Evolutionary conservation across 345 rosid species (phyloP), one percentile per base, ranked within the genome.

Genomic region (sweet orange (Citrus sinensis)): DNA sequence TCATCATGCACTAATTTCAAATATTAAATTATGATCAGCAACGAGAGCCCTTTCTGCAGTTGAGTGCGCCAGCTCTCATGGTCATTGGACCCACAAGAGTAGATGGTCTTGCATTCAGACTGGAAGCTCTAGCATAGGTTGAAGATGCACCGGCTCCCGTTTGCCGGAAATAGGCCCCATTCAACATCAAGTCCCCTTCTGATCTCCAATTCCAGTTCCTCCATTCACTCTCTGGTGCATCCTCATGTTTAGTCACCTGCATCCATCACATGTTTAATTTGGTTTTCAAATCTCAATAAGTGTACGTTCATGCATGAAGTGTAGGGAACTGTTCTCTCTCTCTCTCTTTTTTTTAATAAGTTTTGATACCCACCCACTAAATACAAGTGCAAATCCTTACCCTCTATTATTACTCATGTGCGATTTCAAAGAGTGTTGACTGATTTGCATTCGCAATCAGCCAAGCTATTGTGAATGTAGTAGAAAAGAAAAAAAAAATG

Each of bases 191-290:
- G 80, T 92, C 97, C 0, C 97, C 95, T 80, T 91, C 91, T 2
- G 97, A 86, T 74, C 92, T 87, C 97, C 97, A 92, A 25, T 90
- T 90, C 97, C 97, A 92, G 3, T 27, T 60, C 79, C 80, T 87
- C 93, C 93, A 92, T 77, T 91, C 79, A 37, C 86, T 85, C 76
- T 88, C 91, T 3, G 86, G 83, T 22, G 95, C 92, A 83, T 89
- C 81, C 80, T 92, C 97, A 35, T 88, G 94, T 83, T 92, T 92
- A 0, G 97, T 91, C 81, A 92, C 93, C 94, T 90, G 40, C 58
- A 54, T 54, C 39, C 39, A 22, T 59, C 6, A 9, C n/a, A 32
- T 13, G 59, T 6, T 34, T 11, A 11, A 46, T 46, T 49, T 70
- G 37, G 2, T 71, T 55, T 5, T 58, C 2, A 54, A 71, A 51